Evolutionary conservation across 805 yeast genomes (phyloP), one percentile per base, ranked within the genome.

Genomic region (Kodamaea nitidulidarum): DNA sequence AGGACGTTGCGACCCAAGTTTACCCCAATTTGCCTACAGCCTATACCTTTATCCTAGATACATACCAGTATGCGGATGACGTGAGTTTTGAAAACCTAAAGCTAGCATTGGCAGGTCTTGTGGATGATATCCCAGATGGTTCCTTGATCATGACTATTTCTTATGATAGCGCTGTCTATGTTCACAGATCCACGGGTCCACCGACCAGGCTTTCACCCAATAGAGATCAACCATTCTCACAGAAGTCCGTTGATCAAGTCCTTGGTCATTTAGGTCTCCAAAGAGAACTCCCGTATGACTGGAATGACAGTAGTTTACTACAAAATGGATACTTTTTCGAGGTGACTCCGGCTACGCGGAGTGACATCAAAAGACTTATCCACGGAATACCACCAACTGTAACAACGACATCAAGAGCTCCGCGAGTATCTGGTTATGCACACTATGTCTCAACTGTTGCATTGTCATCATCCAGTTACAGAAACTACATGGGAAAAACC

Each of bases 381-480:
- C 11, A 9, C 12, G 10, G 31, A 21, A 12, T 61, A 8, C 46
- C 38, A 17, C 66, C 67, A 1, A 56, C 44, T 8, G 36, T 49
- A 8, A 54, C 66, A 0, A 32, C 42, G 8, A 42, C 60, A 1
- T 61, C 46, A 24, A 64, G 63, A 41, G 65, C 70, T 0, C 42
- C 52, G 2, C 50, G 74, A 32, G 45, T 58, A 2, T 51, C 69
- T 0, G 75, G 75, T 0, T 40, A 61, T 9, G 68, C 73, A 4
- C 42, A 54, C 7, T 55, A 52, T 35, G 37, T 61, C 2, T 46
- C 56, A 0, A 41, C 65, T 1, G 21, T 46, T 1, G 28, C 66
- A 1, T 36, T 67, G 2, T 36, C 53, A 4, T 35, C 39, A 7
- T 22, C 46, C 11, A 36, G 63, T 2, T 52, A 44, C 40, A 47